Evolutionary conservation across 805 yeast genomes (phyloP).

Genomic region (Saturnispora mendoncae): DNA sequence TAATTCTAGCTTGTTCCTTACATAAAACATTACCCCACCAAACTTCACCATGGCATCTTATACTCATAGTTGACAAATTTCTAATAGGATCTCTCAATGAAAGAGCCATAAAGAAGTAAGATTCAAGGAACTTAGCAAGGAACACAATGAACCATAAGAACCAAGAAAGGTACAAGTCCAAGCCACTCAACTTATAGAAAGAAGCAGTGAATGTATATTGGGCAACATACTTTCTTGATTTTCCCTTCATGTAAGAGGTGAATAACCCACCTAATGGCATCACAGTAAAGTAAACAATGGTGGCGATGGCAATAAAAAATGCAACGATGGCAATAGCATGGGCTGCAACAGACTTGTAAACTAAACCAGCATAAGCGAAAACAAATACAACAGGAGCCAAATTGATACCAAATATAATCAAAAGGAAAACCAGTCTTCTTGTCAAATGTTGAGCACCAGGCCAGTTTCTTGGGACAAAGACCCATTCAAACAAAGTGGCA

Average conservation of each 20-base stretch:
- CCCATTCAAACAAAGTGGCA: slow-evolving; percentile 91
- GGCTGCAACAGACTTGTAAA: slow-evolving; percentile 61
- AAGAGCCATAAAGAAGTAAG: slow-evolving; percentile 83
- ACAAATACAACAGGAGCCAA: slow-evolving; percentile 82
- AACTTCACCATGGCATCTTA: slow-evolving; percentile 94
- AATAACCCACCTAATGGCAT: slow-evolving; percentile 97
- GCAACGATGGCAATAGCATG: slow-evolving; percentile 74
- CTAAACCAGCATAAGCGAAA: slow-evolving; percentile 68
- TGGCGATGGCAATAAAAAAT: slow-evolving; percentile 79
- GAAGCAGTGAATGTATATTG: slow-evolving; percentile 95
- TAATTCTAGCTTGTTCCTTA: slow-evolving; percentile 78
- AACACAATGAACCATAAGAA: slow-evolving; percentile 85
- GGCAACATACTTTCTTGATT: slow-evolving; percentile 81
- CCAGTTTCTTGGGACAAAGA: slow-evolving; percentile 96
- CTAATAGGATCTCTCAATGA: slow-evolving; percentile 93
- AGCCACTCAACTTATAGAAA: slow-evolving; percentile 68
- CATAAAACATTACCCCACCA: slow-evolving; percentile 79
- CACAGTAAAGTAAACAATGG: slow-evolving; percentile 76
- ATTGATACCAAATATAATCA: slow-evolving; percentile 58
- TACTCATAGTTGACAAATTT: slow-evolving; percentile 68
- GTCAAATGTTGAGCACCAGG: slow-evolving; percentile 97
- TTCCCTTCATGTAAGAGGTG: slow-evolving; percentile 82
- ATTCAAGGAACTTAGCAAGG: slow-evolving; percentile 81
- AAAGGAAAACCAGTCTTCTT: slow-evolving; percentile 74
- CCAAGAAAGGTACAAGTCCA: slow-evolving; percentile 95